Evolutionary conservation across 352 stramenopile genomes (phyloP).

Genomic region (Phytophthora fragariaefolia): DNA sequence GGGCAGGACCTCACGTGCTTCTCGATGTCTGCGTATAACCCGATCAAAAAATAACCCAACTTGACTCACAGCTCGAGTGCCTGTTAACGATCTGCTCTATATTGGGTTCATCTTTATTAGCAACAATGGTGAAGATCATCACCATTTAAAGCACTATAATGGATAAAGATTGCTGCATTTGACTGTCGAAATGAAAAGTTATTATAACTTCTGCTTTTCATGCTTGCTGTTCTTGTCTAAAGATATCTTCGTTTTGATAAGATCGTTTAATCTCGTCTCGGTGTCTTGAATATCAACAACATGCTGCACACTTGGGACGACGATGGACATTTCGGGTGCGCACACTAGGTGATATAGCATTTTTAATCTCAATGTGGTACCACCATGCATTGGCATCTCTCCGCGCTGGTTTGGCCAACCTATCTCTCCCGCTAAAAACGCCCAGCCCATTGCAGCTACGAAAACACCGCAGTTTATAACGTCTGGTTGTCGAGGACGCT

Average conservation of each 20-base stretch:
- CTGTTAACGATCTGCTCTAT: too few relatives aligned
- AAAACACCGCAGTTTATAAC: slow-evolving; percentile 3
- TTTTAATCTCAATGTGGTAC: not conserved
- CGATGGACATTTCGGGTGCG: not conserved
- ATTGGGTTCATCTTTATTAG: too few relatives aligned
- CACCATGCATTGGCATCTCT: not conserved
- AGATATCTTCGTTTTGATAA: not conserved
- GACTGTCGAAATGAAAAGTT: too few relatives aligned
- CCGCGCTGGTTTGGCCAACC: slow-evolving; percentile 1
- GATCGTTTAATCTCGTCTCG: not conserved
- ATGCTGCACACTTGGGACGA: slow-evolving; percentile 7
- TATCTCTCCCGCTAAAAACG: not conserved
- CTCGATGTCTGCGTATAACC: too few relatives aligned
- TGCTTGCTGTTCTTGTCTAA: too few relatives aligned
- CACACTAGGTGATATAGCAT: slow-evolving; percentile 6
- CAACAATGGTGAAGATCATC: too few relatives aligned
- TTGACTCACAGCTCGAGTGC: too few relatives aligned
- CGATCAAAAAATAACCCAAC: too few relatives aligned
- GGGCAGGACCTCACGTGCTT: too few relatives aligned
- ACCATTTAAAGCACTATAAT: too few relatives aligned
- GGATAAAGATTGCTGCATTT: too few relatives aligned
- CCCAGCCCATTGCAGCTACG: slow-evolving; percentile 3
- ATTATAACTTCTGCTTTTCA: too few relatives aligned
- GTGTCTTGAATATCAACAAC: not conserved
- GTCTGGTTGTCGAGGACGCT: slow-evolving; percentile 3